Conservation (phyloP, 169 alveolate genomes). For the Cryptosporidium tyzzeri region DNA sequence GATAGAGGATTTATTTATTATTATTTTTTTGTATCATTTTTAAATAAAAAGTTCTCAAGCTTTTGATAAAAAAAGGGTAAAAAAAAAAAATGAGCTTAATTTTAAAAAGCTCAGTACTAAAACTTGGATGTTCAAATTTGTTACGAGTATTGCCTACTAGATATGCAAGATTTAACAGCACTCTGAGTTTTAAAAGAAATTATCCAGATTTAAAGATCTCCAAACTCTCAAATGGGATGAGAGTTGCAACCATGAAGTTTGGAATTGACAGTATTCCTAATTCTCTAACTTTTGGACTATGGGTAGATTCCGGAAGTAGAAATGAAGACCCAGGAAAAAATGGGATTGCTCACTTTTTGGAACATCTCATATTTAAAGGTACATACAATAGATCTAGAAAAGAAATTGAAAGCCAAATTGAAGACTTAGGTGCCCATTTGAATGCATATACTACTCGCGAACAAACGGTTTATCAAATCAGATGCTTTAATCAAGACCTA, state of each 20-base stretch:
- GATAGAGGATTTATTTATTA: not conserved
- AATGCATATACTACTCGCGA: constrained; percentile 98
- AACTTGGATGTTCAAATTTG: constrained; percentile 3
- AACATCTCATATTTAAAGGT: constrained; percentile 96
- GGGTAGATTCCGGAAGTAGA: constrained; percentile 96
- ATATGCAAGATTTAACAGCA: not conserved
- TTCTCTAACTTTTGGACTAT: constrained; percentile 92
- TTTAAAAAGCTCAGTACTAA: not conserved
- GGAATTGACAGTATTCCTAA: constrained; percentile 78
- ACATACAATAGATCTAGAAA: constrained; percentile 90
- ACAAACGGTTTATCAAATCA: constrained; percentile 93
- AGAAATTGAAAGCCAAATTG: constrained; percentile 94
- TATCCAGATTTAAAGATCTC: constrained; percentile 75
- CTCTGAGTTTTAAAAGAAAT: constrained; percentile 7
- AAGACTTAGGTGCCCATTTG: constrained; percentile 95
- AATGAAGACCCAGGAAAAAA: constrained; percentile 91
- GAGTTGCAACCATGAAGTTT: constrained; percentile 89
- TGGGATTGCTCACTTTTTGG: constrained; percentile 97
- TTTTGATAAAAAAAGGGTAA: too few species aligned
- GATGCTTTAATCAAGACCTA: constrained; percentile 87
- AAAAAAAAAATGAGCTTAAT: not conserved
- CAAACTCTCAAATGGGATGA: constrained; percentile 87
- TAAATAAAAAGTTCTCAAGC: not conserved
- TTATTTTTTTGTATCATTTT: not conserved
- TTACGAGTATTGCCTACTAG: not conserved